Evolutionary conservation across 805 yeast genomes (phyloP).

Genomic region (Myxozyma kluyveri): DNA sequence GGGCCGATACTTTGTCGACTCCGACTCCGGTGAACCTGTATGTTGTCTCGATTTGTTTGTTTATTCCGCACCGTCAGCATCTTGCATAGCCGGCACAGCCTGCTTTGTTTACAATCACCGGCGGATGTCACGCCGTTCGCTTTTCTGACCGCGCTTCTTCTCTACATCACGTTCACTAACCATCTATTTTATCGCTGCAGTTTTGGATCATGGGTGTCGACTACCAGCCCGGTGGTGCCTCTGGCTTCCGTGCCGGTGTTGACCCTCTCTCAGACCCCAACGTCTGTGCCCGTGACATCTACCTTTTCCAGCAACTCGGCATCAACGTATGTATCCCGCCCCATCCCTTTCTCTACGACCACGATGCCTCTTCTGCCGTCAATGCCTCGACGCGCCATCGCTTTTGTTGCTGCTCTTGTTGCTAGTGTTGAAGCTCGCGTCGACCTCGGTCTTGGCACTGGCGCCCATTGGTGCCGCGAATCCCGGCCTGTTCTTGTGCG

Average conservation of each 20-base stretch:
- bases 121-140: neutral
- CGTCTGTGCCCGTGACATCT: slow-evolving; percentile 76
- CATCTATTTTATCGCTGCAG: slow-evolving; percentile 35
- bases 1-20: slow-evolving; percentile 73
- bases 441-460: no score
- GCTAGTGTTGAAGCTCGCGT: no score
- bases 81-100: no score
- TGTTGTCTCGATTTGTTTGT: slow-evolving; percentile 28
- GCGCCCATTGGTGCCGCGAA: no score
- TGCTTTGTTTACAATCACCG: neutral
- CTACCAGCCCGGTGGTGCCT: slow-evolving; percentile 94
- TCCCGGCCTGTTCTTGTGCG: no score
- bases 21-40: slow-evolving; percentile 71
- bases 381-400: no score
- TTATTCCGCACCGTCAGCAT: neutral
- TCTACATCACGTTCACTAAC: no score
- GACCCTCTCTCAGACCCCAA: slow-evolving; percentile 79
- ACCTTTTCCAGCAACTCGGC: slow-evolving; percentile 76
- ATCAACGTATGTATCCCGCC: slow-evolving; percentile 48
- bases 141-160: neutral
- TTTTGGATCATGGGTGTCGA: slow-evolving; percentile 86
- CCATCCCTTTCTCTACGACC: neutral
- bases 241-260: slow-evolving; percentile 44
- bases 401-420: no score
- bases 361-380: no score